phyloP scores from a whole-genome alignment of 2,329 filamentous ascomycete species.

The Aspergillus niger region DNA sequence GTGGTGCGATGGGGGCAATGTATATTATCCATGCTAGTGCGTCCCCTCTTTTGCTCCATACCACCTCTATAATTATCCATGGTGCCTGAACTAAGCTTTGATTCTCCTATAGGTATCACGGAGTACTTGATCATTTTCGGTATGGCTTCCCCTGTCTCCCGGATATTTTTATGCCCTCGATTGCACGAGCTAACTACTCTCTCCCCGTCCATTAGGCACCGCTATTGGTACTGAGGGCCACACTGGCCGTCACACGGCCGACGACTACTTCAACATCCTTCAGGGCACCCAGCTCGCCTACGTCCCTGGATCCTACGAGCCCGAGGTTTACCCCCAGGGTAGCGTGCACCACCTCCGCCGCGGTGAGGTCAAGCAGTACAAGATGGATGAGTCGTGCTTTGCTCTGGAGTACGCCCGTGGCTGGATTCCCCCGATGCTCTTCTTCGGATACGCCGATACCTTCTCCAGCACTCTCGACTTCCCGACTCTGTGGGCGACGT shows the following conservation, averaged over 20 bases:
- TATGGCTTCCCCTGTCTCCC: constrained; percentile 16
- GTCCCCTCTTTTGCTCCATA: constrained; percentile 27
- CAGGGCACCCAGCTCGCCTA: constrained; percentile 43
- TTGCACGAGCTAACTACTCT: background rate
- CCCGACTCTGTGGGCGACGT: constrained; percentile 80
- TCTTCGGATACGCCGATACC: constrained; percentile 83
- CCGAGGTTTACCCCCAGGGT: constrained; percentile 42
- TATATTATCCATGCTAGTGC: constrained; percentile 83
- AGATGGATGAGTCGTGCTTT: constrained; percentile 45
- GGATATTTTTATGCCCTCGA: background rate
- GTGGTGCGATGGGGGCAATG: constrained; percentile 90
- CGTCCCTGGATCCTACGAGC: constrained; percentile 40
- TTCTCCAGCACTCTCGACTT: constrained; percentile 81
- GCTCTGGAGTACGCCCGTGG: constrained; percentile 54
- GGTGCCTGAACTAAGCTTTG: background rate
- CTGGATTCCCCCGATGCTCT: constrained; percentile 91
- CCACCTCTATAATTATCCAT: background rate
- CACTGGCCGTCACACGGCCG: constrained; percentile 82
- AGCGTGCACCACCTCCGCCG: constrained; percentile 45
- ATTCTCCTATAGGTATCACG: constrained; percentile 57
- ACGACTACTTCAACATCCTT: constrained; percentile 94
- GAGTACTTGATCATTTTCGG: constrained; percentile 92
- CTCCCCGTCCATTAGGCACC: constrained; percentile 28
- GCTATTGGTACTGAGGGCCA: constrained; percentile 78
- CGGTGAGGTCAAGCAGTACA: constrained; percentile 76